phyloP scores from a whole-genome alignment of 768 basidiomycete species.

The Sporobolomyces pararoseus region DNA sequence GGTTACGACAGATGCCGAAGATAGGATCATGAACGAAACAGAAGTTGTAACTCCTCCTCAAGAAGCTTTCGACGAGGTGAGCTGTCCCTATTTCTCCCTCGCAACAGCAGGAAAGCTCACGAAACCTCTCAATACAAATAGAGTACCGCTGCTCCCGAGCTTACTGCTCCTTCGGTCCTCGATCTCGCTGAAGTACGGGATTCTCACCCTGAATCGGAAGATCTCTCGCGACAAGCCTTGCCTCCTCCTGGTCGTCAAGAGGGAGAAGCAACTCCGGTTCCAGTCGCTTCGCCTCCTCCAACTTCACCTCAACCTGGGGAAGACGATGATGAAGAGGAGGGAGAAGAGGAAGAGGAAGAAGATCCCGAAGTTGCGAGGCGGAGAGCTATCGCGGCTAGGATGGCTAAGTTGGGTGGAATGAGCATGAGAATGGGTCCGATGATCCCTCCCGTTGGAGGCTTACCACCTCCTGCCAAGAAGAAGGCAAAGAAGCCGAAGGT shows the following conservation, averaged over 20 bases:
- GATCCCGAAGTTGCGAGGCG: slow-evolving; percentile 36
- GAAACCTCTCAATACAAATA: background rate
- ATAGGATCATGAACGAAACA: slow-evolving; percentile 11
- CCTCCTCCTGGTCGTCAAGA: background rate
- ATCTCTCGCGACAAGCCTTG: background rate
- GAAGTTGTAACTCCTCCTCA: slow-evolving; percentile 31
- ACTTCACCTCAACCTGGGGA: background rate
- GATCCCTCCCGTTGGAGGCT: slow-evolving; percentile 17
- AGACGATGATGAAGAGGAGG: slow-evolving; percentile 5
- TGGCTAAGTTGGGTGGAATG: slow-evolving; percentile 40
- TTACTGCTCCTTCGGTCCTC: slow-evolving; percentile 4
- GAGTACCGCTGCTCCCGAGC: slow-evolving; percentile 11
- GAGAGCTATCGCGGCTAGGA: slow-evolving; percentile 32
- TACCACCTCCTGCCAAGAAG: background rate
- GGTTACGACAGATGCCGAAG: slow-evolving; percentile 29
- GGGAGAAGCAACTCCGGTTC: slow-evolving; percentile 6
- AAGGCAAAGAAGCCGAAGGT: slow-evolving; percentile 19
- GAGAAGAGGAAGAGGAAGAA: slow-evolving; percentile 36
- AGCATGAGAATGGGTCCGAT: slow-evolving; percentile 35
- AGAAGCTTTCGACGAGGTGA: slow-evolving; percentile 29
- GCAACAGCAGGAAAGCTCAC: background rate
- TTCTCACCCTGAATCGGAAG: background rate
- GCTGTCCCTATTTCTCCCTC: background rate
- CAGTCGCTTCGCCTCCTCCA: background rate
- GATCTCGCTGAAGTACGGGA: slow-evolving; percentile 16